A percentile compares a stretch with the other conserved stretches of the same genome.
Evolutionary conservation across 108 stramenopile genomes (phyloP).

Genomic region (Stephanodiscus triporus): DNA sequence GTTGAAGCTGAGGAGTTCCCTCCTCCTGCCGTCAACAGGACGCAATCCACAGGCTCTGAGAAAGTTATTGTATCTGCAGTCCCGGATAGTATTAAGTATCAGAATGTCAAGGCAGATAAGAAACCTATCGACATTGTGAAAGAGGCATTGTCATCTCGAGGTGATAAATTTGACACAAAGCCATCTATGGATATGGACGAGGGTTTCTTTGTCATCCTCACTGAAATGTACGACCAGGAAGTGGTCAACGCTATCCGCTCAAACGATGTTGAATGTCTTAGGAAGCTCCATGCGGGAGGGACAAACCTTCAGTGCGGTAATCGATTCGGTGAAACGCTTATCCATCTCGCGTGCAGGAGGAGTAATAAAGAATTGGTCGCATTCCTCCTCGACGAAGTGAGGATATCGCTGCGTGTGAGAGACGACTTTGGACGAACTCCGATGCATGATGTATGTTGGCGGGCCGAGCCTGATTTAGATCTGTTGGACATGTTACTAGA

Average conservation of each 20-base stretch:
- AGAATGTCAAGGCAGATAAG: constrained; percentile 11
- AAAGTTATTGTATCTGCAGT: constrained; percentile 38
- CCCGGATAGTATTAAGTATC: constrained; percentile 42
- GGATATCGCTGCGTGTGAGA: constrained; percentile 58
- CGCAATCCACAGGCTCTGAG: background rate
- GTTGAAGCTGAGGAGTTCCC: constrained; percentile 5
- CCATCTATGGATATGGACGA: constrained; percentile 33
- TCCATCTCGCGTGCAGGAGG: constrained; percentile 89
- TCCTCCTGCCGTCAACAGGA: constrained; percentile 7
- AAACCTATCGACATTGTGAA: constrained; percentile 47
- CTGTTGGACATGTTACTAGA: constrained; percentile 57
- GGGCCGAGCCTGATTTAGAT: constrained; percentile 56
- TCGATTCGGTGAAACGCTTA: constrained; percentile 81
- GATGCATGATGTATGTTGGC: constrained; percentile 87
- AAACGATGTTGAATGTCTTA: constrained; percentile 55
- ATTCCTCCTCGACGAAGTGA: constrained; percentile 67
- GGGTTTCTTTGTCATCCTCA: constrained; percentile 24
- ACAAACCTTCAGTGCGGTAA: constrained; percentile 69
- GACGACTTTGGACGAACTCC: constrained; percentile 88
- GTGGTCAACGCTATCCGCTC: constrained; percentile 63
- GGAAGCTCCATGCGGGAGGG: constrained; percentile 40
- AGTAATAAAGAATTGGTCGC: constrained; percentile 58
- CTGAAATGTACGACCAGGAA: constrained; percentile 45
- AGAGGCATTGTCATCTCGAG: constrained; percentile 28
- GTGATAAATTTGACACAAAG: constrained; percentile 17